A percentile compares a stretch with the other conserved stretches of the same genome.
Evolutionary conservation across 805 yeast species (phyloP).

Genomic region (Naumovozyma castellii): DNA sequence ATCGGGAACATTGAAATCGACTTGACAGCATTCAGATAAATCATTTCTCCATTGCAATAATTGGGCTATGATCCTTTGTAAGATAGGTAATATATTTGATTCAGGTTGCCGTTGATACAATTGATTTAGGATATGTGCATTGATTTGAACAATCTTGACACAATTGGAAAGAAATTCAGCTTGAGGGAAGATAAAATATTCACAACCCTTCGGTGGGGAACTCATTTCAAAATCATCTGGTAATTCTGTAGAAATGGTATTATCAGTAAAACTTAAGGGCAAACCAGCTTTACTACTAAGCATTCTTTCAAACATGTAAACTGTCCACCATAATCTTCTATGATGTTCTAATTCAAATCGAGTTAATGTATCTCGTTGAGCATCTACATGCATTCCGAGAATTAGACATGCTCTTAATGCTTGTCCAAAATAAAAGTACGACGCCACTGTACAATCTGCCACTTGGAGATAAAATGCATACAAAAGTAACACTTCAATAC

Average conservation of each 20-base stretch:
- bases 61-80: slow-evolving; percentile 58
- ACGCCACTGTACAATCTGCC: slow-evolving; percentile 75
- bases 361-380: slow-evolving; percentile 57
- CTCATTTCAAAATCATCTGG: slow-evolving; percentile 66
- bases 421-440: slow-evolving; percentile 70
- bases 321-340: slow-evolving; percentile 79
- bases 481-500: slow-evolving; percentile 62
- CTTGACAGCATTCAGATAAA: slow-evolving; percentile 53
- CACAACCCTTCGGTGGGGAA: slow-evolving; percentile 49
- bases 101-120: slow-evolving; percentile 70
- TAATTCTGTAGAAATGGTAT: slow-evolving; percentile 67
- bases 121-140: slow-evolving; percentile 60
- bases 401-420: slow-evolving; percentile 65
- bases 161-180: slow-evolving; percentile 70
- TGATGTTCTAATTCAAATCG: slow-evolving; percentile 73
- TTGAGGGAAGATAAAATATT: slow-evolving; percentile 64
- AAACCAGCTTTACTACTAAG: slow-evolving; percentile 73
- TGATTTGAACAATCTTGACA: slow-evolving; percentile 69
- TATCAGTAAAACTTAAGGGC: slow-evolving; percentile 71
- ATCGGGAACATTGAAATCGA: slow-evolving; percentile 40
- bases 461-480: slow-evolving; percentile 76
- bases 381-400: slow-evolving; percentile 75
- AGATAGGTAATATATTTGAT: slow-evolving; percentile 63
- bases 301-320: slow-evolving; percentile 77
- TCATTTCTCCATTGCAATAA: slow-evolving; percentile 58